Percentiles rank a stretch among this genome's conserved stretches.
Evolutionary conservation across 2,329 filamentous ascomycete genomes (phyloP).

Genomic region (Exophiala viscosa): DNA sequence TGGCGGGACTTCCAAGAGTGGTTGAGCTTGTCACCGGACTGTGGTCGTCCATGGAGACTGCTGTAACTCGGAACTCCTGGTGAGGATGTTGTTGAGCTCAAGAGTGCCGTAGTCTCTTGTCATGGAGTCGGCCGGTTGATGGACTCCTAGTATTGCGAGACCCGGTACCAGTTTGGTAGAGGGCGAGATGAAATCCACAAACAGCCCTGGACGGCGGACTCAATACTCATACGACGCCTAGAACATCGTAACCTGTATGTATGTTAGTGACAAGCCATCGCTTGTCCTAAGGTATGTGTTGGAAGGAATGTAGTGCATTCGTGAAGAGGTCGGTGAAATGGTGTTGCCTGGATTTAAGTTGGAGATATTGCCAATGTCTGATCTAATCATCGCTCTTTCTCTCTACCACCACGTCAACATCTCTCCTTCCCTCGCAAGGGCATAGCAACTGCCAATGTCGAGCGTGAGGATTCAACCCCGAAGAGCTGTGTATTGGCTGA

Average conservation of each 20-base stretch:
- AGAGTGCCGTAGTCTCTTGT: not conserved
- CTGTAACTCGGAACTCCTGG: not conserved
- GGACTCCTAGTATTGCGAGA: no score
- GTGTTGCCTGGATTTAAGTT: constrained; percentile 7
- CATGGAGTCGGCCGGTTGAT: not conserved
- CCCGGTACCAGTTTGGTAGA: no score
- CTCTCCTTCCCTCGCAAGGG: not conserved
- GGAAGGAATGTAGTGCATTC: constrained; percentile 5
- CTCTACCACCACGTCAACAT: not conserved
- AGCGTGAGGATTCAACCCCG: not conserved
- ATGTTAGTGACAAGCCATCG: constrained; percentile 22
- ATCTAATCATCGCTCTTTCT: not conserved
- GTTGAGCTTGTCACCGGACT: no score
- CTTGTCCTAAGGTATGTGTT: constrained; percentile 10
- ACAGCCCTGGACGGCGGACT: no score
- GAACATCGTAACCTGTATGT: constrained; percentile 9
- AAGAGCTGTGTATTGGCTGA: not conserved
- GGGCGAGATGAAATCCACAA: no score
- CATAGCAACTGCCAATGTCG: not conserved
- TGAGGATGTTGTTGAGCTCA: not conserved
- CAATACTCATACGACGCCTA: not conserved
- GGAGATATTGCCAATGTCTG: not conserved
- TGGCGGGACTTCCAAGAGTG: not conserved
- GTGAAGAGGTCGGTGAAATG: not conserved
- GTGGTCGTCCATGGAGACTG: not conserved